A percentile compares a stretch with the other conserved stretches of the same genome.
phyloP scores from a whole-genome alignment of 2,329 filamentous ascomycete species.

The Graphilbum sp. region DNA sequence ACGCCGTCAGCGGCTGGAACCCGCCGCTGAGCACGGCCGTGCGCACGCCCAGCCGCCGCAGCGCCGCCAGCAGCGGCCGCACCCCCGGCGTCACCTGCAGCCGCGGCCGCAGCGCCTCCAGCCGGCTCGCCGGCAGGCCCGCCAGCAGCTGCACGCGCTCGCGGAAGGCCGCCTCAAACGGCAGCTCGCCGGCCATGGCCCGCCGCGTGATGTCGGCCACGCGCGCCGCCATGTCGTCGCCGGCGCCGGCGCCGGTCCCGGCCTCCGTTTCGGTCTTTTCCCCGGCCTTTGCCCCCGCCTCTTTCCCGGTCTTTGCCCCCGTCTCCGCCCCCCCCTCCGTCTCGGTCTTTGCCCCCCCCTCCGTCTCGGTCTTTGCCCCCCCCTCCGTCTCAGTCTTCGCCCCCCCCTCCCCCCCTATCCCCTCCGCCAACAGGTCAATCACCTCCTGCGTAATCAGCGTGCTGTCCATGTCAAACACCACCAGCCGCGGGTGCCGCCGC shows the following conservation, averaged over 20 bases:
- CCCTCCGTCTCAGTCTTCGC: too few relatives aligned
- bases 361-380: too few relatives aligned
- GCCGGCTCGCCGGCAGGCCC: slow-evolving; percentile 64
- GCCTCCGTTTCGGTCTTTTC: too few relatives aligned
- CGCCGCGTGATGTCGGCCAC: slow-evolving; percentile 83
- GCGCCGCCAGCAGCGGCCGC: slow-evolving; percentile 50
- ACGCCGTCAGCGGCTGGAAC: slow-evolving; percentile 75
- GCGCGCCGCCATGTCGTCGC: slow-evolving; percentile 33
- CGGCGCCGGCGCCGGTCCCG: too few relatives aligned
- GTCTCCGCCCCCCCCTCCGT: too few relatives aligned
- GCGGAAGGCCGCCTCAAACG: slow-evolving; percentile 72
- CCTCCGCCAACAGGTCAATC: slow-evolving; percentile 83
- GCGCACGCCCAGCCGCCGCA: slow-evolving; percentile 68
- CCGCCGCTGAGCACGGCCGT: slow-evolving; percentile 86
- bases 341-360: too few relatives aligned
- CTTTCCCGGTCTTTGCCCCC: too few relatives aligned
- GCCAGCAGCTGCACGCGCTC: slow-evolving; percentile 67
- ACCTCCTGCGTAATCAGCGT: slow-evolving; percentile 96
- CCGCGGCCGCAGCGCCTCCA: slow-evolving; percentile 56
- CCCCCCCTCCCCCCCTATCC: too few relatives aligned
- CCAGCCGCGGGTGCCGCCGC: slow-evolving; percentile 66
- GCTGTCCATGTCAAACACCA: slow-evolving; percentile 97
- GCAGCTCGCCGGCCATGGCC: slow-evolving; percentile 90
- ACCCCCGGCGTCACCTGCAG: slow-evolving; percentile 76
- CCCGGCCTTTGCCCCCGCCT: too few relatives aligned